Evolutionary conservation across 2,329 filamentous ascomycete genomes (phyloP).

Genomic region (Clonostachys rhizophaga): DNA sequence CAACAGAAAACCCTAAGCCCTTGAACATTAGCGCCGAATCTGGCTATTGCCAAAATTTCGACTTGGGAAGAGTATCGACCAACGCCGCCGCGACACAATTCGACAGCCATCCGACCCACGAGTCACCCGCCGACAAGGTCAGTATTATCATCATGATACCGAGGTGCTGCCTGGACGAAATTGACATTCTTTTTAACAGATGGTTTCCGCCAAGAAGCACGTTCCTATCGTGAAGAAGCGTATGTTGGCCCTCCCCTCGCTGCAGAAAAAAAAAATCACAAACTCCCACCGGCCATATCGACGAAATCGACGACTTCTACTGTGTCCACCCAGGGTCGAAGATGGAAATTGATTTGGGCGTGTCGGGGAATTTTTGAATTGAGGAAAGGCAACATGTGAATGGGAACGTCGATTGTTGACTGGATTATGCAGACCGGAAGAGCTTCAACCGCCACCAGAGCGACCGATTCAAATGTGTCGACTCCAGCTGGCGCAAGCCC

Average conservation of each 20-base stretch:
- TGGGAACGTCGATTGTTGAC: slow-evolving; percentile 26
- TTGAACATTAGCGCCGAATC: slow-evolving; percentile 9
- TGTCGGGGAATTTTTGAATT: neutral
- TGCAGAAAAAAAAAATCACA: too few species aligned
- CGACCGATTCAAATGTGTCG: slow-evolving; percentile 93
- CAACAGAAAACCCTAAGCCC: slow-evolving; percentile 23
- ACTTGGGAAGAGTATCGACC: slow-evolving; percentile 25
- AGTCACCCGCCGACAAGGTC: slow-evolving; percentile 36
- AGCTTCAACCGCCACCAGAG: slow-evolving; percentile 96
- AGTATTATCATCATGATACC: slow-evolving; percentile 12
- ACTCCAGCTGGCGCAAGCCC: slow-evolving; percentile 93
- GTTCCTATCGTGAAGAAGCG: slow-evolving; percentile 99
- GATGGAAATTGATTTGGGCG: neutral
- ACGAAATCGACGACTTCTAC: neutral
- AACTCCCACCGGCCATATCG: too few species aligned
- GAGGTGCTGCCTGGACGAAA: slow-evolving; percentile 17
- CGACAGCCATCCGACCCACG: slow-evolving; percentile 26
- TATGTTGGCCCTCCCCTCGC: slow-evolving; percentile 49
- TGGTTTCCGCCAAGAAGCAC: slow-evolving; percentile 99
- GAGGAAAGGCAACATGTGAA: neutral
- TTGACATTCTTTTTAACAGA: slow-evolving; percentile 44
- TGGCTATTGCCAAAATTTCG: slow-evolving; percentile 23
- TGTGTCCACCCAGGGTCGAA: neutral
- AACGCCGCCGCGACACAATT: slow-evolving; percentile 11
- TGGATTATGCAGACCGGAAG: slow-evolving; percentile 67